Base-by-base conservation (phyloP, 768 basidiomycete species). In the Agrocybe chaxingu region DNA sequence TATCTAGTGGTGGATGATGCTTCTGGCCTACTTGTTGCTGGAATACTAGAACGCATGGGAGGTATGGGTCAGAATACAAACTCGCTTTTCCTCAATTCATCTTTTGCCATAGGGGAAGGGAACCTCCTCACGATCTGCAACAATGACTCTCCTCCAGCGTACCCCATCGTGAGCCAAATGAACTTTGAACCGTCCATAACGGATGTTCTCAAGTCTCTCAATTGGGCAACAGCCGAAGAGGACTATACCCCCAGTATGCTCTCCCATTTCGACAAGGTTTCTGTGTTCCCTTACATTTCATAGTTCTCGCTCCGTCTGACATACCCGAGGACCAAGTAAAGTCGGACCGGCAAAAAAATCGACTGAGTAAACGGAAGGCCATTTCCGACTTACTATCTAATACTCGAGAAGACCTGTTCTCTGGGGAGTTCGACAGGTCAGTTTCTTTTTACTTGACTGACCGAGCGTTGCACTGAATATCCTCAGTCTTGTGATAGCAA, bases 1-100 rank as follows among this genome's bases (percentile, higher is more conserved):
- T 90, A 94, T 61, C 68, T 99, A 35, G 85, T 85, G 2, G 89
- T 98, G 0, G 97, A 99, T 55, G 93, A 98, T 65, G 87, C 89
- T 10, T 91, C 91, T 32, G 97, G 97, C 1, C 62, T 98, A 34
- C 65, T 99, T 4, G 88, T 95, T 1, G 82, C 91, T 0, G 90
- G 85, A 1, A 80, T 95, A 38, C 66, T 98, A 5, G 92, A 94
- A 54, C 76, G 95, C 29, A 77, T 98, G 71, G 95, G 90, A 66
- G 89, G 92, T 85, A 52, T 34, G 65, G 45, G 42, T 2, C 13
- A n/a, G 58, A 9, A 41, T 36, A 4, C 18, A 11, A n/a, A 10
- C 11, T 32, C 41, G 29, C 38, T 19, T 41, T 40, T 8, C 42
- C 24, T 36, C 44, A 8, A 52, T 48, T 57, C 11, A 51, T 41